A percentile compares a stretch with the other conserved stretches of the same genome.
Evolutionary conservation across 768 basidiomycete species (phyloP).

Genomic region (Tylopilus sp.): DNA sequence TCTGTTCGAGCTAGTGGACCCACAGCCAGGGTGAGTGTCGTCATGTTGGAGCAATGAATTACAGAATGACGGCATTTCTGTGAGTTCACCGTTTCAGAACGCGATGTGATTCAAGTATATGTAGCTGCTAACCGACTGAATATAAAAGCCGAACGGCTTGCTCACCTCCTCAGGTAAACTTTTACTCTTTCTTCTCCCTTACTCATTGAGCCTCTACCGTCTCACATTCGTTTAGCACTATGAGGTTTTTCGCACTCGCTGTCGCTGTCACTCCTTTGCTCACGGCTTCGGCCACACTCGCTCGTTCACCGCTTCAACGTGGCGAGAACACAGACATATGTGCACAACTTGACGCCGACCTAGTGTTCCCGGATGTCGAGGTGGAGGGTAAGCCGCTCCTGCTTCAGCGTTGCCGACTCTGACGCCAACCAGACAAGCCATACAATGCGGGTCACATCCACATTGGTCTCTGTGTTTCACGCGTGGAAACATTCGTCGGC

Average conservation of each 20-base stretch:
- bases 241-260: conserved; percentile 15
- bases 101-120: conserved; percentile 5
- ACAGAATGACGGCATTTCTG: background rate
- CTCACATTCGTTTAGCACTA: conserved; percentile 3
- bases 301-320: conserved; percentile 14
- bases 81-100: background rate
- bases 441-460: conserved; percentile 26
- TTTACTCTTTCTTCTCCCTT: background rate
- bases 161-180: background rate
- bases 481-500: conserved; percentile 22
- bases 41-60: too few relatives aligned
- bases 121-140: conserved; percentile 8
- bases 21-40: too few relatives aligned
- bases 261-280: conserved; percentile 16
- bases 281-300: conserved; percentile 11
- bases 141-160: conserved; percentile 6
- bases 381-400: conserved; percentile 7
- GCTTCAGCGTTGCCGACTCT: too few relatives aligned
- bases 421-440: conserved; percentile 12
- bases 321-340: conserved; percentile 11
- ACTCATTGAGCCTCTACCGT: background rate
- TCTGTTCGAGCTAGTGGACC: too few relatives aligned
- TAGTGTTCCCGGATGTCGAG: conserved; percentile 16
- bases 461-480: conserved; percentile 29
- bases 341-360: conserved; percentile 12